Percentiles rank a stretch among this genome's conserved stretches.
These are phyloP conservation scores for Akebia trifoliata DNA, from an alignment of 164 flowering plant genomes.

Conservation along the genomic window DNA sequence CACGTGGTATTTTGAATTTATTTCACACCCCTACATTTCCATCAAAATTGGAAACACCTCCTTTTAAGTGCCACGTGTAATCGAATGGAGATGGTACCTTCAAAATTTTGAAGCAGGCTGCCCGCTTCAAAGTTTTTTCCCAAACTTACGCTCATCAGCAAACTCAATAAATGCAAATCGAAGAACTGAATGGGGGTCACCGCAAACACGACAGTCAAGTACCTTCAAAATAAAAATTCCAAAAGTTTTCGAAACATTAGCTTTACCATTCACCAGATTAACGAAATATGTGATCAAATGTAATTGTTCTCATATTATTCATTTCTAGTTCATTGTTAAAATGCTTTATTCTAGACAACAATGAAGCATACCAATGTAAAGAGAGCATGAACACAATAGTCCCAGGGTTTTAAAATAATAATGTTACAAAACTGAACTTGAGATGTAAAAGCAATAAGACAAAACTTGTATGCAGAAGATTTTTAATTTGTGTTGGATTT, in stretches of 20 bases:
- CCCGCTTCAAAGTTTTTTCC: too few relatives aligned
- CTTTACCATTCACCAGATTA: background rate
- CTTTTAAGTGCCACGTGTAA: too few relatives aligned
- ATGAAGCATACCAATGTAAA: background rate
- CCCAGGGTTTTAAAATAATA: too few relatives aligned
- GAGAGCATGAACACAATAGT: background rate
- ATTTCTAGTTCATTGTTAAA: background rate
- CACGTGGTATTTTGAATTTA: too few relatives aligned
- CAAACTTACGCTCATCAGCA: conserved; percentile 83
- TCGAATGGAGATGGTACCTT: too few relatives aligned
- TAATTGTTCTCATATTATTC: background rate
- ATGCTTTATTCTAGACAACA: background rate
- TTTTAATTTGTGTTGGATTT: too few relatives aligned
- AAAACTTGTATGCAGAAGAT: too few relatives aligned
- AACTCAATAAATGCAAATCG: conserved; percentile 96
- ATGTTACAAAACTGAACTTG: too few relatives aligned
- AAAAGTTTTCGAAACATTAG: conserved; percentile 3
- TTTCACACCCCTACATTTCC: too few relatives aligned
- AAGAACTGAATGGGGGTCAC: conserved; percentile 92
- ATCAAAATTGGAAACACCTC: too few relatives aligned
- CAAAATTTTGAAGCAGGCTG: too few relatives aligned
- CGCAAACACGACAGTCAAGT: conserved; percentile 97
- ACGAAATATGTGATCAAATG: background rate
- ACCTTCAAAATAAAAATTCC: conserved; percentile 47
- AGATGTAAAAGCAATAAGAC: too few relatives aligned